Evolutionary conservation across 2,329 filamentous ascomycete species (phyloP), one percentile per base, ranked within the genome.

Genomic region (Fusarium sacchari): DNA sequence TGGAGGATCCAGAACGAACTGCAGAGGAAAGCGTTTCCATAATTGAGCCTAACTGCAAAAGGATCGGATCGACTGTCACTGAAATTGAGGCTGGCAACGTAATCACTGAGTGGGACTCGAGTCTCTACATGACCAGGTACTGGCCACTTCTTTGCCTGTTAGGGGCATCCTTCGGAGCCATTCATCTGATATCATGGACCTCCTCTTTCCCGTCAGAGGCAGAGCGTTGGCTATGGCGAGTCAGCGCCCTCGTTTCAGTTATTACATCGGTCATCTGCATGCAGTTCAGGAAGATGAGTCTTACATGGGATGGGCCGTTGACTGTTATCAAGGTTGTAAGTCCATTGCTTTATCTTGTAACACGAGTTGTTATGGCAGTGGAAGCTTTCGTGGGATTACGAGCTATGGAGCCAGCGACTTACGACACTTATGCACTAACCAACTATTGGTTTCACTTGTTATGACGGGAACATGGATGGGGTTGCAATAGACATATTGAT

Each of bases 361-460:
- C 63, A 22, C 47, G 69, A 40, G 49, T 68, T 12, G 24, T 71
- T 17, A 72, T 64, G 59, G 59, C 58, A 14, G 63, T 56, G 14
- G 63, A 72, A 55, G 64, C 58, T 13, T 71, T 71, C 42, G 69
- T 56, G 13, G 62, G 62, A 0, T 50, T 67, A 13, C 32, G 67
- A 39, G 67, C 67, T 8, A 71, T 67, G 62, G 62, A 71, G 24
- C 52, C 62, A 9, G 49, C 39, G 7, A 67, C 62, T 11, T 71
- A 71, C 37, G 39, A 67, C 15, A 56, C 34, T 30, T 63, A 57
- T 32, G 47, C 37, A 44, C 32, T 60, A 11, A 49, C 43, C 5
- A 71, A 60, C 20, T 63, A 71, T 20, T 72, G 69, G 49, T 60
- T 71, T 46, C 67, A 71, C 42, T 44, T 71, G 4, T 46, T 52